Conservation (phyloP, 2,329 filamentous ascomycete species). For the Alternaria burnsii region DNA sequence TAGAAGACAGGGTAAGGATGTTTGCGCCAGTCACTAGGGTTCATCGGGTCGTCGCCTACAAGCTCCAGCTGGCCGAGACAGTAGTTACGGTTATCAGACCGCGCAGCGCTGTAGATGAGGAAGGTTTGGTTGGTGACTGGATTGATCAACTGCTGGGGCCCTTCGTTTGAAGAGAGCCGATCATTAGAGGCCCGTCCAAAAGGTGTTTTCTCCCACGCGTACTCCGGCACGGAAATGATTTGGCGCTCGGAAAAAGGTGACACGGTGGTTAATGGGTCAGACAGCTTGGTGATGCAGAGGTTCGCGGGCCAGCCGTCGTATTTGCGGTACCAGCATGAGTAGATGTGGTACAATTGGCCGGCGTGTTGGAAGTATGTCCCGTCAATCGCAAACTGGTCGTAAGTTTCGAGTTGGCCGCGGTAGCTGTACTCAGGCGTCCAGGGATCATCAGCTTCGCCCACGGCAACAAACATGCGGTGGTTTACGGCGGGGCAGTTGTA, state of each 20-base stretch:
- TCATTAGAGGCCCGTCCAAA: conserved; percentile 58
- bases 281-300: conserved; percentile 61
- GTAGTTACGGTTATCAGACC: conserved; percentile 63
- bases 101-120: conserved; percentile 60
- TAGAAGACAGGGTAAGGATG: conserved; percentile 58
- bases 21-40: conserved; percentile 59
- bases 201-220: conserved; percentile 63
- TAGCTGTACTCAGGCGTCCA: conserved; percentile 55
- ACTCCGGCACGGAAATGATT: conserved; percentile 57
- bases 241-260: conserved; percentile 58
- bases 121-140: conserved; percentile 58
- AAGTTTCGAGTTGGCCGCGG: conserved; percentile 60
- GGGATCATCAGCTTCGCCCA: conserved; percentile 52
- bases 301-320: conserved; percentile 62
- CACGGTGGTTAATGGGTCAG: conserved; percentile 58
- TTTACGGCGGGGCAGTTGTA: conserved; percentile 61
- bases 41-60: conserved; percentile 60
- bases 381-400: conserved; percentile 63
- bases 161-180: conserved; percentile 60
- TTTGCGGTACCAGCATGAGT: conserved; percentile 53
- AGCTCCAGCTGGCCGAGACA: conserved; percentile 62
- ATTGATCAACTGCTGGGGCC: conserved; percentile 60
- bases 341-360: conserved; percentile 50
- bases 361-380: conserved; percentile 61
- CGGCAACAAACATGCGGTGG: conserved; percentile 62